Percentiles rank a stretch among this genome's conserved stretches.
phyloP scores from a whole-genome alignment of 805 yeast species.

The Candida qinlingensis region DNA sequence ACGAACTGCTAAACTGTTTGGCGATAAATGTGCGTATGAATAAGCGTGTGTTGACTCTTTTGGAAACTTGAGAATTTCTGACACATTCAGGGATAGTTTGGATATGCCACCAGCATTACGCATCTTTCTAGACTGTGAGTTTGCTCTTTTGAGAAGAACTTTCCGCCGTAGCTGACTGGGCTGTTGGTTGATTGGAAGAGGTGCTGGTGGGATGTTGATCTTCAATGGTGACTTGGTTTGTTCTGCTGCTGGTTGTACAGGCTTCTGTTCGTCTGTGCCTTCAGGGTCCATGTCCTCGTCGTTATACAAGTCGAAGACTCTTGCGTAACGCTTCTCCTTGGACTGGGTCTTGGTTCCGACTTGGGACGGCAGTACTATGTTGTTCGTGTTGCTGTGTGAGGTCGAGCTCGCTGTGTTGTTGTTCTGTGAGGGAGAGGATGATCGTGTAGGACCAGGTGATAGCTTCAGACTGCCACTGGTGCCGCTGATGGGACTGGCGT shows the following conservation, averaged over 20 bases:
- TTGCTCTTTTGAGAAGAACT: neutral
- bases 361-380: neutral
- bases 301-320: constrained; percentile 15
- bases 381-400: neutral
- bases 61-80: constrained; percentile 58
- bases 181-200: neutral
- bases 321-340: constrained; percentile 1
- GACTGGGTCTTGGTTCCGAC: neutral
- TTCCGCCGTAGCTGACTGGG: neutral
- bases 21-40: constrained; percentile 78
- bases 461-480: constrained; percentile 5
- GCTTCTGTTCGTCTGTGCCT: neutral
- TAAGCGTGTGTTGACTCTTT: constrained; percentile 79
- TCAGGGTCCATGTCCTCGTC: constrained; percentile 16
- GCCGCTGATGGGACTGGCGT: constrained; percentile 25
- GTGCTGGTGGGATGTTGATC: neutral
- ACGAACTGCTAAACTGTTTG: constrained; percentile 72
- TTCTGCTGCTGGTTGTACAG: neutral
- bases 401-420: too few species aligned
- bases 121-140: constrained; percentile 1
- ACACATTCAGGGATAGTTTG: constrained; percentile 24
- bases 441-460: neutral
- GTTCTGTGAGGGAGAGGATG: neutral
- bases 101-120: constrained; percentile 23
- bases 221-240: neutral